Percentiles rank a stretch among this genome's conserved stretches.
Evolutionary conservation across 2,329 filamentous ascomycete genomes (phyloP).

Genomic region (Monosporascus sp.): DNA sequence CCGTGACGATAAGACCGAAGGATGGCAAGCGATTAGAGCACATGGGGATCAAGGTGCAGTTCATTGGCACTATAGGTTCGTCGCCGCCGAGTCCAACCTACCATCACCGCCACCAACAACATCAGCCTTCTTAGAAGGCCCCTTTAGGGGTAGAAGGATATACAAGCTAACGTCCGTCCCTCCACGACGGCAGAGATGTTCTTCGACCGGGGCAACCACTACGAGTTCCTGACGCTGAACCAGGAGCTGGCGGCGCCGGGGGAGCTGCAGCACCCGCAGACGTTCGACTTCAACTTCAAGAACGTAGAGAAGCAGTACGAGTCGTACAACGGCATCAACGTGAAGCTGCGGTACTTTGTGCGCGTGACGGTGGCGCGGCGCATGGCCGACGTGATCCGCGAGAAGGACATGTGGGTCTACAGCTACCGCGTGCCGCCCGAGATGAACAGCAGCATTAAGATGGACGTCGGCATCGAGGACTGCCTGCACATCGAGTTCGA

Average conservation of each 20-base stretch:
- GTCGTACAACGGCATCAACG: slow-evolving; percentile 99
- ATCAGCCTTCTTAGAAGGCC: background rate
- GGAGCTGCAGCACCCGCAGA: slow-evolving; percentile 97
- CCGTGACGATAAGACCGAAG: slow-evolving; percentile 91
- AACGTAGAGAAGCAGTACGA: slow-evolving; percentile 99
- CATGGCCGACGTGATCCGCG: slow-evolving; percentile 96
- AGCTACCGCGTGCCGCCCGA: slow-evolving; percentile 96
- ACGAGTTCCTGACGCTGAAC: slow-evolving; percentile 95
- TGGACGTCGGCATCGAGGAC: slow-evolving; percentile 99
- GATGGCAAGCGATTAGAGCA: slow-evolving; percentile 97
- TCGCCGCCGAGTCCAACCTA: slow-evolving; percentile 3
- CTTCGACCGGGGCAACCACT: slow-evolving; percentile 98
- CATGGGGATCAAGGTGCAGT: slow-evolving; percentile 98
- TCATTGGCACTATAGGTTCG: slow-evolving; percentile 94
- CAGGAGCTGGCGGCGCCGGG: slow-evolving; percentile 95
- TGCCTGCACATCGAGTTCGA: slow-evolving; percentile 99
- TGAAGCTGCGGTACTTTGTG: slow-evolving; percentile 97
- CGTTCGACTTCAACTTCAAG: slow-evolving; percentile 99
- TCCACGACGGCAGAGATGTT: slow-evolving; percentile 77
- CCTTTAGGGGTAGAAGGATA: slow-evolving; percentile 3
- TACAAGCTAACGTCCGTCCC: slow-evolving; percentile 4
- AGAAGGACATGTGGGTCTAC: slow-evolving; percentile 99
- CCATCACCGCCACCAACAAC: no score
- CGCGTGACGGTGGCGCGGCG: slow-evolving; percentile 92
- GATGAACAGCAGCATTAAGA: slow-evolving; percentile 98